Conservation (phyloP, 2,329 filamentous ascomycete genomes). For the Chaetomium sp. region DNA sequence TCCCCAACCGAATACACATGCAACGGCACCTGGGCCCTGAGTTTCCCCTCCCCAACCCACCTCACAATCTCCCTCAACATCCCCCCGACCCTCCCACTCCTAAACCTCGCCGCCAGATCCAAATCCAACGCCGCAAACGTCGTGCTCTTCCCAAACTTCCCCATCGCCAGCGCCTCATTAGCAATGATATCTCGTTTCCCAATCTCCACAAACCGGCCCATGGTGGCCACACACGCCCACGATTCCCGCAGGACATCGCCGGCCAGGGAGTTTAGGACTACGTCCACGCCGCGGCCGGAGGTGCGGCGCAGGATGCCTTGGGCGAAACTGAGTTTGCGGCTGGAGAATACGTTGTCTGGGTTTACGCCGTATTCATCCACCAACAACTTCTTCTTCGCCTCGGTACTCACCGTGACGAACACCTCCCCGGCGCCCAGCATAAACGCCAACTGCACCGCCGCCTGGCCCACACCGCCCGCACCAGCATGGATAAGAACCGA, state of each 20-base stretch:
- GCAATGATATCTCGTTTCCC: constrained; percentile 13
- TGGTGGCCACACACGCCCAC: constrained; percentile 33
- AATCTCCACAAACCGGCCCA: constrained; percentile 16
- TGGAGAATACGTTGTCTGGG: constrained; percentile 1
- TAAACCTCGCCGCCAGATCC: neutral
- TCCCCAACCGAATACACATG: neutral
- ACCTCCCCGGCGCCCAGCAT: constrained; percentile 1
- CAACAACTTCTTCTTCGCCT: constrained; percentile 3
- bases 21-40: neutral
- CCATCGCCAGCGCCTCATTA: constrained; percentile 11
- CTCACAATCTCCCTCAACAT: neutral
- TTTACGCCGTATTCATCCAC: constrained; percentile 5
- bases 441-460: constrained; percentile 11
- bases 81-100: neutral
- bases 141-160: constrained; percentile 5
- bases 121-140: constrained; percentile 7
- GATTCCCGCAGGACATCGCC: constrained; percentile 29
- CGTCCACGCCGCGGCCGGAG: constrained; percentile 12
- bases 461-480: constrained; percentile 8
- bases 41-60: neutral
- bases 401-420: constrained; percentile 4
- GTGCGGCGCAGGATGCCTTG: constrained; percentile 4
- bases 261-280: constrained; percentile 28
- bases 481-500: constrained; percentile 20
- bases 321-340: constrained; percentile 6